Base-by-base conservation (phyloP, 345 rosid genomes). In the Heritiera littoralis region DNA sequence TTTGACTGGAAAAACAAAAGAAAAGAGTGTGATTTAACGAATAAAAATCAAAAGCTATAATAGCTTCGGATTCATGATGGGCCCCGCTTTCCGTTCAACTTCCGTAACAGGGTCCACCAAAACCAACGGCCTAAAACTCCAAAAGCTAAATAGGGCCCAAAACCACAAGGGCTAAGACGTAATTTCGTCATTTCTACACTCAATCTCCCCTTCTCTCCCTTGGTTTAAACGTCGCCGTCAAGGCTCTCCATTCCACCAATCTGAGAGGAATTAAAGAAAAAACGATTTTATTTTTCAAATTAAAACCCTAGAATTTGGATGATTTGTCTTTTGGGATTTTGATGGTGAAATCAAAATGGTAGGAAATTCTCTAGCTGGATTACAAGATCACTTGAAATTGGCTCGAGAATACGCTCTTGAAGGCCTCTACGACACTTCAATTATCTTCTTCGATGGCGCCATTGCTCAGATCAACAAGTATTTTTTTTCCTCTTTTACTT, bases 301-400 rank as follows among this genome's bases (percentile, higher is more conserved):
- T 74, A 70, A 14, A 79, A 65, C 81, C 84, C 80, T 78, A 80
- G 82, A 64, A 55, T 79, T 78, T 52, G 69, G 45, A 55, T 10
- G 63, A 45, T 41, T 60, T 35, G 35, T 23, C 20, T 13, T 32
- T 48, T 79, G 14, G 46, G 80, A 43, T 59, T 51, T 70, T 32
- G 75, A 81, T 4, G 63, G 8, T 55, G 75, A 63, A 51, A 52
- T 65, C 30, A 64, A 79, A 75, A 88, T 90, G 91, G 88, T 84
- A 54, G 93, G 90, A 74, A 86, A 79, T 84, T 86, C 98, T 67
- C 85, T 92, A 30, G 89, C 89, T n/a, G 98, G 99, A 68, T 80
- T 96, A 67, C 99, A 94, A 83, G 99, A 94, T 83, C 98, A 96
- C 92, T 84, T 94, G 92, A 96, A 92, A 82, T 85, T 94, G 85